Evolutionary conservation across 1,139 yeast species (phyloP).

Genomic region (Geotrichum citri-aurantii): DNA sequence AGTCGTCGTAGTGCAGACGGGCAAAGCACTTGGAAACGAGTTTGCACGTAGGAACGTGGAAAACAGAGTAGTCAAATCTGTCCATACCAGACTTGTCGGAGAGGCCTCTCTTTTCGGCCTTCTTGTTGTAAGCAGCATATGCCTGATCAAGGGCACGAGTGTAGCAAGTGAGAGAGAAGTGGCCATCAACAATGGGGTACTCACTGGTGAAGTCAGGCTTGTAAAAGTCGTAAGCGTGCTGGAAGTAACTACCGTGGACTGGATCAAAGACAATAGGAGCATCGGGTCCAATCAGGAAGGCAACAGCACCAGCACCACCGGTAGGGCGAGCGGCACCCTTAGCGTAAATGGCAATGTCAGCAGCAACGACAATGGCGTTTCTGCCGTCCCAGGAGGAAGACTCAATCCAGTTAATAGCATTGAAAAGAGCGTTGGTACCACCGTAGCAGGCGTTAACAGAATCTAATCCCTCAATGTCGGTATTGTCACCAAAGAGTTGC

Average conservation of each 20-base stretch:
- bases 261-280: slow-evolving; percentile 93
- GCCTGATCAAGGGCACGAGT: slow-evolving; percentile 88
- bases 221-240: slow-evolving; percentile 95
- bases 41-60: slow-evolving; percentile 99
- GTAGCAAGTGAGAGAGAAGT: slow-evolving; percentile 89
- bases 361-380: slow-evolving; percentile 93
- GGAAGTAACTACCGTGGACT: slow-evolving; percentile 87
- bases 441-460: slow-evolving; percentile 98
- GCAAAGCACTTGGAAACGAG: slow-evolving; percentile 91
- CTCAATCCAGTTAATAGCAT: slow-evolving; percentile 93
- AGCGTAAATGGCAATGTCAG: slow-evolving; percentile 96
- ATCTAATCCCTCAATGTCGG: slow-evolving; percentile 94
- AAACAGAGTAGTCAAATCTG: slow-evolving; percentile 88
- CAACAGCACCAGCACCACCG: slow-evolving; percentile 98
- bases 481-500: slow-evolving; percentile 86
- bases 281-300: slow-evolving; percentile 92
- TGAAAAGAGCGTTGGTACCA: slow-evolving; percentile 93
- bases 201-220: slow-evolving; percentile 96
- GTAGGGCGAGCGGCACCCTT: slow-evolving; percentile 99
- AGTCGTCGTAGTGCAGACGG: slow-evolving; percentile 86
- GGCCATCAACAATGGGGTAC: slow-evolving; percentile 98
- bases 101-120: slow-evolving; percentile 57
- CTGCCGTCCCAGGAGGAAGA: slow-evolving; percentile 98
- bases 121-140: slow-evolving; percentile 74
- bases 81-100: slow-evolving; percentile 34